phyloP scores from a whole-genome alignment of 2,329 filamentous ascomycete genomes.

The Lecanosticta acicola region DNA sequence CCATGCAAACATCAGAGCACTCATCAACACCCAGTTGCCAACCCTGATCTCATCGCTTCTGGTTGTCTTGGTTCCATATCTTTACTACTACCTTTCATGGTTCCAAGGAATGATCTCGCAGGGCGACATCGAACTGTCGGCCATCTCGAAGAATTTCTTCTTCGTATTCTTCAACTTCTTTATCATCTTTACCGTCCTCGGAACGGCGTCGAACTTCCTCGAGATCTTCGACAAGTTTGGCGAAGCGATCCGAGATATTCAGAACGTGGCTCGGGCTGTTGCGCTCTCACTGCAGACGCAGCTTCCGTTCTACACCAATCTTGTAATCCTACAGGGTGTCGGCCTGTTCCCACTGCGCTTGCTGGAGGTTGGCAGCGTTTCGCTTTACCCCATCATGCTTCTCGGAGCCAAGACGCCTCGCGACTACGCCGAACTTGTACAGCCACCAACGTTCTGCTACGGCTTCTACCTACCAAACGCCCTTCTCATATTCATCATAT shows the following conservation, averaged over 20 bases:
- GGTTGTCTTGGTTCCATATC: constrained; percentile 82
- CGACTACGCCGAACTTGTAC: constrained; percentile 75
- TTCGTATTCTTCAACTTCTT: constrained; percentile 99
- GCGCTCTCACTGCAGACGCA: constrained; percentile 69
- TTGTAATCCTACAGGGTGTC: constrained; percentile 89
- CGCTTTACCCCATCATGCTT: constrained; percentile 73
- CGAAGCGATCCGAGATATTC: constrained; percentile 71
- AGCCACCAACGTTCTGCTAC: constrained; percentile 86
- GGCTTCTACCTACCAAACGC: constrained; percentile 93
- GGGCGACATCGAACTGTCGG: constrained; percentile 86
- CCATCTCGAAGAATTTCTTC: constrained; percentile 96
- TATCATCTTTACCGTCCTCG: constrained; percentile 84
- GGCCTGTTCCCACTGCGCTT: constrained; percentile 89
- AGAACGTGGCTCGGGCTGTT: constrained; percentile 67
- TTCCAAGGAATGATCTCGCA: constrained; percentile 92
- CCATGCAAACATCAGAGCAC: constrained; percentile 64
- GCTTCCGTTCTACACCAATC: constrained; percentile 82
- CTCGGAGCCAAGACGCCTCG: constrained; percentile 80
- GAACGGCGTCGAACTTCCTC: constrained; percentile 70
- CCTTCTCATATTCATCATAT: constrained; percentile 88
- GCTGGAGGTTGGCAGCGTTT: constrained; percentile 80
- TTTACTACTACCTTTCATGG: constrained; percentile 90
- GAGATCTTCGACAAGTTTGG: constrained; percentile 53
- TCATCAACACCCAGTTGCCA: constrained; percentile 82
- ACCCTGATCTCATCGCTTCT: constrained; percentile 80